Evolutionary conservation across 164 flowering plant species (phyloP), one percentile per base, ranked within the genome.

Genomic region (Vitis vinifera): DNA sequence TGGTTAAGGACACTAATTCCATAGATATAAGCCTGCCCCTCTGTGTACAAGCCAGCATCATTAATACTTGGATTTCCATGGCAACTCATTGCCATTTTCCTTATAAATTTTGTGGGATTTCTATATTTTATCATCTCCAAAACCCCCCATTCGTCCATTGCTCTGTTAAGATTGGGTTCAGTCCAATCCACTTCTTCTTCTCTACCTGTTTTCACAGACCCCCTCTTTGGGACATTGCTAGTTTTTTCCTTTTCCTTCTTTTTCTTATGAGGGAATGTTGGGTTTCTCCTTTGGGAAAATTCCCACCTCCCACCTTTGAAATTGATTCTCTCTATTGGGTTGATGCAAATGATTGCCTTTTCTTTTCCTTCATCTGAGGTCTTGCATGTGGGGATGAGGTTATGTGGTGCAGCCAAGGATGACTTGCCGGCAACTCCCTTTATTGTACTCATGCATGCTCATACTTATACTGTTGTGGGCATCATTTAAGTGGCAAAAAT

Each of bases 381-480:
- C 83, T 81, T 76, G 81, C 83, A 84, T 84, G 87, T 65, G 80
- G 76, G 63, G 72, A 78, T 56, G 77, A 84, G 80, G 83, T 50
- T 4, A 63, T 65, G 77, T 68, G 62, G 59, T 80, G 65, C 76
- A 84, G 85, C 85, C 85, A 84, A 84, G 83, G 87, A 80, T 84
- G 83, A 82, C 87, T 84, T 84, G 87, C 87, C 87, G 87, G 81
- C 61, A 51, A 62, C 14, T 2, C n/a, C 27, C 2, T 23, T 23
- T 23, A 23, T 23, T 23, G 27, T 23, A 1, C 27, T 37, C 16
- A 2, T 64, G 14, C n/a, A 14, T 17, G 27, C 27, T 23, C 27
- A 23, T 23, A 23, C 27, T 23, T 23, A 23, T 23, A 23, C 27
- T 23, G 27, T 23, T 2, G 27, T 23, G 27, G 27, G 27, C 27